Percentiles rank a stretch among this genome's conserved stretches.
Evolutionary conservation across 2,329 filamentous ascomycete genomes (phyloP).

Genomic region (Amauroascus verrucosus): DNA sequence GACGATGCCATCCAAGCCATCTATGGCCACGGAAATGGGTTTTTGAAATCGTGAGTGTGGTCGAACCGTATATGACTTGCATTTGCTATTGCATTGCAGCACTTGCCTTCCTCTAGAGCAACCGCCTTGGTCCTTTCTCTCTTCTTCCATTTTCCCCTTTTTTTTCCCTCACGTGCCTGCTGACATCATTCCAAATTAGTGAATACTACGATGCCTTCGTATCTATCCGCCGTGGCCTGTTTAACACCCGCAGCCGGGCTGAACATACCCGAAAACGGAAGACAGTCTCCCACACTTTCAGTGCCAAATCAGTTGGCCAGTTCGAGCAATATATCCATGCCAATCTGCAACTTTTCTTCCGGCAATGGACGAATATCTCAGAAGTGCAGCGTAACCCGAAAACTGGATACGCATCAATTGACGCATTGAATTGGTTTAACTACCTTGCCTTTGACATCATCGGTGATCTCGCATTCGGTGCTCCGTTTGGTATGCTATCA

Average conservation of each 20-base stretch:
- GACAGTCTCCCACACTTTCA: constrained; percentile 78
- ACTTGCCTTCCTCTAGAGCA: not conserved
- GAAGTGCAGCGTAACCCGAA: constrained; percentile 38
- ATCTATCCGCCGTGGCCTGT: constrained; percentile 71
- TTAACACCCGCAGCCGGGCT: constrained; percentile 73
- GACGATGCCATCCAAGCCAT: constrained; percentile 58
- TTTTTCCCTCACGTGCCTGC: not conserved
- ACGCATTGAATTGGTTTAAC: constrained; percentile 74
- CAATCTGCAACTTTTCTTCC: constrained; percentile 64
- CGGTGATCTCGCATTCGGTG: constrained; percentile 57
- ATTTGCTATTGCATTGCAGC: too few species aligned
- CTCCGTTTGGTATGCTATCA: constrained; percentile 72
- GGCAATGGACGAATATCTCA: constrained; percentile 59
- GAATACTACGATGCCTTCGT: constrained; percentile 91
- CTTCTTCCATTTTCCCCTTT: too few species aligned
- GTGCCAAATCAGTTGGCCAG: constrained; percentile 65
- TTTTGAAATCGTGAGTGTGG: constrained; percentile 54
- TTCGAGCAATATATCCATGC: constrained; percentile 82
- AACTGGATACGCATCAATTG: constrained; percentile 52
- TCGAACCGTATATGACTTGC: not conserved
- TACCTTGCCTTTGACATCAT: constrained; percentile 53
- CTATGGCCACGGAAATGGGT: constrained; percentile 71
- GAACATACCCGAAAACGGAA: constrained; percentile 87
- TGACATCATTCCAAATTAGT: constrained; percentile 32
- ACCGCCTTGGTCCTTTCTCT: not conserved